These are phyloP conservation scores for Beauveria sp. DNA, from an alignment of 2,329 filamentous ascomycete genomes.

Conservation along the genomic window DNA sequence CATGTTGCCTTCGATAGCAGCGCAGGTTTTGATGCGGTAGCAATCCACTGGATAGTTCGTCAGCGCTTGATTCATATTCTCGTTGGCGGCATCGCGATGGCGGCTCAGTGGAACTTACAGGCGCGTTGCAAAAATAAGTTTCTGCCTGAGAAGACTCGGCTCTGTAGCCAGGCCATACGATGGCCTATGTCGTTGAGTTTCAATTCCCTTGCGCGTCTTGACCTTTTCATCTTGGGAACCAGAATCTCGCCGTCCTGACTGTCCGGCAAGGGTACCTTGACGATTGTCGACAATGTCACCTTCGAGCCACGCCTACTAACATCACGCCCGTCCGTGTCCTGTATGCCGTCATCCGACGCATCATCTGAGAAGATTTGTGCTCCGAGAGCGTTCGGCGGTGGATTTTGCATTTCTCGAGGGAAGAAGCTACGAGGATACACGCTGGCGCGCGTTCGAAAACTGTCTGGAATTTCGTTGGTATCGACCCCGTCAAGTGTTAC, in stretches of 20 bases:
- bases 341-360: slow-evolving; percentile 45
- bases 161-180: slow-evolving; percentile 94
- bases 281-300: slow-evolving; percentile 32
- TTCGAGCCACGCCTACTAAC: slow-evolving; percentile 28
- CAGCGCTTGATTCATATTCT: not conserved
- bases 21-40: slow-evolving; percentile 86
- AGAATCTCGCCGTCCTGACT: slow-evolving; percentile 66
- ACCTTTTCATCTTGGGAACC: slow-evolving; percentile 65
- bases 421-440: slow-evolving; percentile 91
- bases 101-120: slow-evolving; percentile 51
- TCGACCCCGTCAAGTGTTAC: slow-evolving; percentile 91
- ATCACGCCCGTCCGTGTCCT: slow-evolving; percentile 42
- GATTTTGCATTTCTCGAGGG: slow-evolving; percentile 85
- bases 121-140: slow-evolving; percentile 87
- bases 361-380: slow-evolving; percentile 69
- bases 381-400: slow-evolving; percentile 67
- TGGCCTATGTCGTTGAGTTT: slow-evolving; percentile 88
- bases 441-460: slow-evolving; percentile 81
- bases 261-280: slow-evolving; percentile 57
- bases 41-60: slow-evolving; percentile 62
- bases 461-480: slow-evolving; percentile 92
- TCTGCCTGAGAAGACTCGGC: slow-evolving; percentile 78
- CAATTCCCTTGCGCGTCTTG: slow-evolving; percentile 72
- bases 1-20: slow-evolving; percentile 69
- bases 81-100: not conserved